These are phyloP conservation scores for Drosera spatulata DNA, from an alignment of 179 eudicot species.

Conservation along the genomic window DNA sequence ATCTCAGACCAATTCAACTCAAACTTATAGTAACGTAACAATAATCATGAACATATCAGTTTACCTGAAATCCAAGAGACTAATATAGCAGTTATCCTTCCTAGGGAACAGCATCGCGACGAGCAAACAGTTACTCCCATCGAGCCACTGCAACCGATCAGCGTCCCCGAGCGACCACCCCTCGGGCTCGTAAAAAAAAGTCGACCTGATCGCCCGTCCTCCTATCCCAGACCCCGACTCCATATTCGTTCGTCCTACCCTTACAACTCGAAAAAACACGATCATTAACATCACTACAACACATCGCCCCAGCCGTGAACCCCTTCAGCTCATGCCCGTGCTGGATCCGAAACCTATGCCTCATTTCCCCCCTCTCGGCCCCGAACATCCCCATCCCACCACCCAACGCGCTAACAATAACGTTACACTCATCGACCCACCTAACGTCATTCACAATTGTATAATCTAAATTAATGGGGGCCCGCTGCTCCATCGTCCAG, in stretches of 20 bases:
- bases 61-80: constrained; percentile 49
- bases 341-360: constrained; percentile 40
- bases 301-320: constrained; percentile 78
- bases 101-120: constrained; percentile 80
- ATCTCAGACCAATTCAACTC: too few species aligned
- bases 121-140: constrained; percentile 45
- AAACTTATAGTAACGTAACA: too few species aligned
- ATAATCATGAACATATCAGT: too few species aligned
- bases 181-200: constrained; percentile 71
- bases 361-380: constrained; percentile 32
- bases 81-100: constrained; percentile 81
- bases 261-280: constrained; percentile 70
- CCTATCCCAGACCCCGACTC: constrained; percentile 83
- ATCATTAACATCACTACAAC: constrained; percentile 25
- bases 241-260: constrained; percentile 83
- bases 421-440: constrained; percentile 43
- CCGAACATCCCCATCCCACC: constrained; percentile 73
- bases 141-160: constrained; percentile 71
- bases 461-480: constrained; percentile 64
- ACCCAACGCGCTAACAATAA: constrained; percentile 64
- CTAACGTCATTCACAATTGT: constrained; percentile 69
- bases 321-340: constrained; percentile 55
- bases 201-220: constrained; percentile 64
- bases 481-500: constrained; percentile 68
- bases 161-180: constrained; percentile 94